Evolutionary conservation across 202 grass and related monocot genomes (phyloP).

Genomic region (Zoysia matrella): DNA sequence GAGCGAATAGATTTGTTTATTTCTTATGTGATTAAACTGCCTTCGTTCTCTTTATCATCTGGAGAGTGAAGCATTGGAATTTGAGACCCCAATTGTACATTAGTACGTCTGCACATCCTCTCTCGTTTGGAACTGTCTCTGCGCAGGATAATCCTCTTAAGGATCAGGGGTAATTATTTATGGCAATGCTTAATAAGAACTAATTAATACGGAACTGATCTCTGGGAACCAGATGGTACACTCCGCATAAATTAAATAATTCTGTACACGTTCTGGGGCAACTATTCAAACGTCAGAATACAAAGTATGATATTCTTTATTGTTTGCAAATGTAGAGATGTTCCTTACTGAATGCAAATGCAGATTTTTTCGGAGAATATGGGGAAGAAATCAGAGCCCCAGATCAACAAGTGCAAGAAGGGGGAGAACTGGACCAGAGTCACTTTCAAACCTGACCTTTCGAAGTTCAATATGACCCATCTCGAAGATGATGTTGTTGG

Average conservation of each 20-base stretch:
- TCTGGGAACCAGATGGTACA: neutral
- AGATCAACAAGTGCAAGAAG: conserved; percentile 81
- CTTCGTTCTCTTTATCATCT: no score
- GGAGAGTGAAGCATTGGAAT: no score
- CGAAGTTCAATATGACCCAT: conserved; percentile 79
- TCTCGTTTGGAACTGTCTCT: neutral
- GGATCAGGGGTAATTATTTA: neutral
- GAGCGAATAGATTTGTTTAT: neutral
- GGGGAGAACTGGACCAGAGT: conserved; percentile 88
- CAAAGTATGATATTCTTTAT: neutral
- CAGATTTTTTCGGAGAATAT: conserved; percentile 92
- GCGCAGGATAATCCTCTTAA: neutral
- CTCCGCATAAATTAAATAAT: neutral
- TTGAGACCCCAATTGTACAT: neutral
- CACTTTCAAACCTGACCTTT: conserved; percentile 89
- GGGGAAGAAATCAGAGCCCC: conserved; percentile 75
- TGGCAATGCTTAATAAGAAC: neutral
- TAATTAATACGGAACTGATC: neutral
- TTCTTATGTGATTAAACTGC: neutral
- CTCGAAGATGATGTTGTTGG: conserved; percentile 90
- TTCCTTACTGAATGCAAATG: neutral
- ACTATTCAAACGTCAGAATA: neutral
- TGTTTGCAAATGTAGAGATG: no score
- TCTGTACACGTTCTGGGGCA: neutral
- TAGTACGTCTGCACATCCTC: neutral